A percentile compares a stretch with the other conserved stretches of the same genome.
These are phyloP conservation scores for Sesbania bispinosa DNA, from an alignment of 306 rosid genomes.

Conservation along the genomic window DNA sequence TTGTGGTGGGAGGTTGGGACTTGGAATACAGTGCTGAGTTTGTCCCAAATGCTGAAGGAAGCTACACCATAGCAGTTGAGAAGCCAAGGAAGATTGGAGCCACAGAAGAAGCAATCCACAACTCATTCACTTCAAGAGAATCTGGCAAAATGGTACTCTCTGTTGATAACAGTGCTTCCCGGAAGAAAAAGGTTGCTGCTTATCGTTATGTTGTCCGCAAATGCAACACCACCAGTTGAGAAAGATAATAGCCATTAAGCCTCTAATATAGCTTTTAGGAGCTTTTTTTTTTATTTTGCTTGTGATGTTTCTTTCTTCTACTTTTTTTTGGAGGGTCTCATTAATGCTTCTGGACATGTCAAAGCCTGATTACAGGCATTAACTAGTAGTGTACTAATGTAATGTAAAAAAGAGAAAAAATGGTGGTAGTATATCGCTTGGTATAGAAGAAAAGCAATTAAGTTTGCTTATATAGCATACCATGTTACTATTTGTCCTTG, in stretches of 20 bases:
- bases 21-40: slow-evolving; percentile 93
- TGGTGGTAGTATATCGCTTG: slow-evolving; percentile 34
- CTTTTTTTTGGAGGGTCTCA: slow-evolving; percentile 9
- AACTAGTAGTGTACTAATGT: slow-evolving; percentile 22
- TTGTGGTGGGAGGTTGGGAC: slow-evolving; percentile 97
- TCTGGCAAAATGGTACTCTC: slow-evolving; percentile 86
- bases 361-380: slow-evolving; percentile 17
- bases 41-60: slow-evolving; percentile 66
- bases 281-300: not conserved
- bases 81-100: slow-evolving; percentile 60
- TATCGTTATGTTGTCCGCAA: slow-evolving; percentile 86
- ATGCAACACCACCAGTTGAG: slow-evolving; percentile 38
- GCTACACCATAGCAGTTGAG: slow-evolving; percentile 81
- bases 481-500: slow-evolving; percentile 29
- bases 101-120: slow-evolving; percentile 77
- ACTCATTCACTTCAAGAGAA: slow-evolving; percentile 71
- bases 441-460: slow-evolving; percentile 39
- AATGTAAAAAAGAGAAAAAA: slow-evolving; percentile 32
- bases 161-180: slow-evolving; percentile 76
- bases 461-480: slow-evolving; percentile 42
- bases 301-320: not conserved
- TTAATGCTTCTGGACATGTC: slow-evolving; percentile 36
- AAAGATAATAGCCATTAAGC: not conserved
- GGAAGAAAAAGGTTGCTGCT: slow-evolving; percentile 83
- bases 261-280: slow-evolving; percentile 2